phyloP scores from a whole-genome alignment of 75 land plant species.

The Picea sitchensis region DNA sequence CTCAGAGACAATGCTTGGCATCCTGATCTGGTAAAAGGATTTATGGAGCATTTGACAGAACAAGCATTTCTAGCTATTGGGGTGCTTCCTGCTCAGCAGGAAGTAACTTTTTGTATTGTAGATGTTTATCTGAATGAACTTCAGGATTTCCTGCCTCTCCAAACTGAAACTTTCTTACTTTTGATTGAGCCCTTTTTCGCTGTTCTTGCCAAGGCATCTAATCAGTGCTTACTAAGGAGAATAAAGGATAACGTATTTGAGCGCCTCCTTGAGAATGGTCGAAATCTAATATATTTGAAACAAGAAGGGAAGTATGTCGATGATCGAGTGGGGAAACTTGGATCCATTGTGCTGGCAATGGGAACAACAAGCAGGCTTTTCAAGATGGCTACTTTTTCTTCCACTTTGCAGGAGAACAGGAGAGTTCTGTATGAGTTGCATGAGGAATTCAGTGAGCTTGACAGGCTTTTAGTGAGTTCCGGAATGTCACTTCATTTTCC shows the following conservation, averaged over 20 bases:
- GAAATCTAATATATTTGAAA: slow-evolving; percentile 5
- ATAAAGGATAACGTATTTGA: slow-evolving; percentile 25
- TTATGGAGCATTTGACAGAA: slow-evolving; percentile 36
- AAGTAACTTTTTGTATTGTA: slow-evolving; percentile 22
- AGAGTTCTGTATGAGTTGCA: slow-evolving; percentile 33
- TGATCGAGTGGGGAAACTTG: slow-evolving; percentile 11
- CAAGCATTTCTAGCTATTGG: slow-evolving; percentile 27
- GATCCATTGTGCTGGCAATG: slow-evolving; percentile 19
- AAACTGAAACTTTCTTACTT: slow-evolving; percentile 14
- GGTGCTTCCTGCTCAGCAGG: slow-evolving; percentile 13
- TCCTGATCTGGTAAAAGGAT: slow-evolving; percentile 16
- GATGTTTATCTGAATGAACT: slow-evolving; percentile 28
- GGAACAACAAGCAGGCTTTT: slow-evolving; percentile 13
- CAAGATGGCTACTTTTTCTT: slow-evolving; percentile 12
- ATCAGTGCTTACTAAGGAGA: slow-evolving; percentile 25
- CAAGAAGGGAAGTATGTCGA: slow-evolving; percentile 13
- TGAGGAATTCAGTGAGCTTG: slow-evolving; percentile 28
- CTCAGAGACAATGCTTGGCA: slow-evolving; percentile 31
- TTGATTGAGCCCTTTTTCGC: slow-evolving; percentile 39
- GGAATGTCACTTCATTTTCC: slow-evolving; percentile 18
- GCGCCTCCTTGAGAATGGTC: slow-evolving; percentile 26
- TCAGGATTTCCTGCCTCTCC: slow-evolving; percentile 20
- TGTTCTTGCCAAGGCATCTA: slow-evolving; percentile 15
- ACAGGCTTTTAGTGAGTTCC: slow-evolving; percentile 16
- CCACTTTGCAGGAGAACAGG: slow-evolving; percentile 34